A percentile compares a stretch with the other conserved stretches of the same genome.
These are phyloP conservation scores for Chaetomiaceae sp. DNA, from an alignment of 2,329 filamentous ascomycete genomes.

Conservation along the genomic window DNA sequence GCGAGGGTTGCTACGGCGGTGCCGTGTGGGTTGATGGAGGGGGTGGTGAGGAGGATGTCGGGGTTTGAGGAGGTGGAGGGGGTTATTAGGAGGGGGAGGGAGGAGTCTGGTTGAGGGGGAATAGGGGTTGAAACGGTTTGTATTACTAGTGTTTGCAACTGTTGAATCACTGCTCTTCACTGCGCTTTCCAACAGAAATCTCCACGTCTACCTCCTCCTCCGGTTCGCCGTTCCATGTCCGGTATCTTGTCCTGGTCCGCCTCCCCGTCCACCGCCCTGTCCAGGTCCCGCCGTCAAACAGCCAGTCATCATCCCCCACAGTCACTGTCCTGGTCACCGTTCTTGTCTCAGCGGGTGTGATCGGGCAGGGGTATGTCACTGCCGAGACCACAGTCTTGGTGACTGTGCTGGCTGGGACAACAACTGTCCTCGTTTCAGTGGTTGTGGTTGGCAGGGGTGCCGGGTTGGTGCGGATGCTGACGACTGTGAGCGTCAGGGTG, in stretches of 20 bases:
- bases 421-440: neutral
- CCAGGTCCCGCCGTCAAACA: neutral
- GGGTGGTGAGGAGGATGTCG: constrained; percentile 24
- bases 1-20: constrained; percentile 18
- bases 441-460: neutral
- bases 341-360: neutral
- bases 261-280: neutral
- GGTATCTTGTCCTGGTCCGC: neutral
- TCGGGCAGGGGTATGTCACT: neutral
- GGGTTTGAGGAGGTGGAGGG: constrained; percentile 24
- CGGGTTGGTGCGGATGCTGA: neutral
- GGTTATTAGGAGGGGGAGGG: constrained; percentile 5
- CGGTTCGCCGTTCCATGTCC: neutral
- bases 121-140: too few relatives aligned
- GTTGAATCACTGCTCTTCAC: too few relatives aligned
- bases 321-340: neutral
- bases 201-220: neutral
- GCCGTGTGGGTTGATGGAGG: constrained; percentile 23
- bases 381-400: neutral
- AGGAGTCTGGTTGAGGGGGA: neutral
- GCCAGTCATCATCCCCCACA: neutral
- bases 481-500: neutral
- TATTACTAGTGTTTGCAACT: too few relatives aligned
- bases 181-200: neutral
- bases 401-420: neutral